phyloP scores from a whole-genome alignment of 768 basidiomycete species.

The Lactarius trivialis region DNA sequence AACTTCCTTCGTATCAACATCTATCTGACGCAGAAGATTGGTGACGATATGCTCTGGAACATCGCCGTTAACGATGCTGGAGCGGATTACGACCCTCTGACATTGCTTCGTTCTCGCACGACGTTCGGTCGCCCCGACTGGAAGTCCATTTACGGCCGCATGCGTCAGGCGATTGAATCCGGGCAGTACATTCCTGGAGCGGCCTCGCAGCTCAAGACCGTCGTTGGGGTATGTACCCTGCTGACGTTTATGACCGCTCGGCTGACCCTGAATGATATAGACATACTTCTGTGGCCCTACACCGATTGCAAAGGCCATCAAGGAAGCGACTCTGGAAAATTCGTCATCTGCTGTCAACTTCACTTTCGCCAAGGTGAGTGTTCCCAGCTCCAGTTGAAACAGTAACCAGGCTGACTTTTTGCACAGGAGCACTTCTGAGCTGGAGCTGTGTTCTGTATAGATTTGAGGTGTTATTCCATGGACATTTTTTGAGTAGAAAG shows the following conservation, averaged over 20 bases:
- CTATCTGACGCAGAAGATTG: slow-evolving; percentile 82
- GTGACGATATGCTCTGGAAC: slow-evolving; percentile 86
- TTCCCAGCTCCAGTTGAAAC: slow-evolving; percentile 14
- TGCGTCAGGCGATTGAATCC: slow-evolving; percentile 71
- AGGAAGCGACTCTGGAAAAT: slow-evolving; percentile 56
- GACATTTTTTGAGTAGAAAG: background rate
- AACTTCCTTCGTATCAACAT: slow-evolving; percentile 91
- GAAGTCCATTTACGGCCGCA: slow-evolving; percentile 68
- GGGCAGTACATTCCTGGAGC: slow-evolving; percentile 78
- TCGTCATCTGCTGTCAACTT: slow-evolving; percentile 57
- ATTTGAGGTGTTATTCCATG: background rate
- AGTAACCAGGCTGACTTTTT: slow-evolving; percentile 7
- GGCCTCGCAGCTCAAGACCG: slow-evolving; percentile 73
- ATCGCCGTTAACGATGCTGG: slow-evolving; percentile 84
- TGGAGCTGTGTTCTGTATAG: background rate
- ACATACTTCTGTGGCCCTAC: slow-evolving; percentile 89
- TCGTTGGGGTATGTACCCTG: slow-evolving; percentile 59
- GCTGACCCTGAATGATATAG: slow-evolving; percentile 31
- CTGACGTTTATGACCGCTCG: slow-evolving; percentile 6
- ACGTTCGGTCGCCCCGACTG: slow-evolving; percentile 92
- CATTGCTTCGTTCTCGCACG: slow-evolving; percentile 80
- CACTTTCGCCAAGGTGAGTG: slow-evolving; percentile 72
- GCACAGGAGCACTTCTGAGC: slow-evolving; percentile 55
- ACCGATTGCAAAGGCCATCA: slow-evolving; percentile 67
- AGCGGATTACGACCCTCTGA: slow-evolving; percentile 83